phyloP scores from a whole-genome alignment of 768 basidiomycete species.

The Boletus vermiculosoides region DNA sequence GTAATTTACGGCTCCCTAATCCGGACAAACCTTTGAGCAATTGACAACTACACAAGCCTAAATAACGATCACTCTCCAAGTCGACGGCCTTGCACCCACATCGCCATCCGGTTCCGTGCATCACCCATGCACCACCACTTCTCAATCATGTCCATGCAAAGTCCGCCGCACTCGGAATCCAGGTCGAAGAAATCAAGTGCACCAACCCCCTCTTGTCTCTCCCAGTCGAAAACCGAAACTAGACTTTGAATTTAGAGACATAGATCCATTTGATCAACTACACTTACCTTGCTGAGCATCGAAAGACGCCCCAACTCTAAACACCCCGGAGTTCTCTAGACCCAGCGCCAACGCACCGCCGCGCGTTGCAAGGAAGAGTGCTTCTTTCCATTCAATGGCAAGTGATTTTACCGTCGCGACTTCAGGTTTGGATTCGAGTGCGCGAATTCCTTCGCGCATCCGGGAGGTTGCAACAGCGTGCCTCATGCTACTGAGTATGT shows the following conservation, averaged over 20 bases:
- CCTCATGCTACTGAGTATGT: slow-evolving; percentile 80
- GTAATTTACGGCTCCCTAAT: neutral
- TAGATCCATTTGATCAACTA: neutral
- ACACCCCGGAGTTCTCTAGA: slow-evolving; percentile 50
- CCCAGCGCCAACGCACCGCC: slow-evolving; percentile 75
- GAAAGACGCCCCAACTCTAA: slow-evolving; percentile 61
- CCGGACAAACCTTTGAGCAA: neutral
- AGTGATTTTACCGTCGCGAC: slow-evolving; percentile 25
- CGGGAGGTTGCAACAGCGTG: slow-evolving; percentile 71
- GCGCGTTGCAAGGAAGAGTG: slow-evolving; percentile 76
- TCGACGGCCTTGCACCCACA: slow-evolving; percentile 76
- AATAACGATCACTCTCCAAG: slow-evolving; percentile 11
- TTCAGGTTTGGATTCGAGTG: slow-evolving; percentile 20
- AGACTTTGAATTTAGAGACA: neutral
- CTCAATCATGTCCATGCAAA: slow-evolving; percentile 61
- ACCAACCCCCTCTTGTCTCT: slow-evolving; percentile 48
- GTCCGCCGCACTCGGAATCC: slow-evolving; percentile 6
- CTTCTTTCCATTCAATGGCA: slow-evolving; percentile 77
- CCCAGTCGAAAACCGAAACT: slow-evolving; percentile 51
- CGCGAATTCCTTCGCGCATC: slow-evolving; percentile 57
- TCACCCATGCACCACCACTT: slow-evolving; percentile 92
- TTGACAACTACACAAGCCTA: slow-evolving; percentile 11
- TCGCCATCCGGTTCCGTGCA: slow-evolving; percentile 54
- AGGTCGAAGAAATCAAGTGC: slow-evolving; percentile 68
- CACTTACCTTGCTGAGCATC: slow-evolving; percentile 74